Evolutionary conservation across 768 basidiomycete species (phyloP), one percentile per base, ranked within the genome.

Genomic region (Auricularia sp.): DNA sequence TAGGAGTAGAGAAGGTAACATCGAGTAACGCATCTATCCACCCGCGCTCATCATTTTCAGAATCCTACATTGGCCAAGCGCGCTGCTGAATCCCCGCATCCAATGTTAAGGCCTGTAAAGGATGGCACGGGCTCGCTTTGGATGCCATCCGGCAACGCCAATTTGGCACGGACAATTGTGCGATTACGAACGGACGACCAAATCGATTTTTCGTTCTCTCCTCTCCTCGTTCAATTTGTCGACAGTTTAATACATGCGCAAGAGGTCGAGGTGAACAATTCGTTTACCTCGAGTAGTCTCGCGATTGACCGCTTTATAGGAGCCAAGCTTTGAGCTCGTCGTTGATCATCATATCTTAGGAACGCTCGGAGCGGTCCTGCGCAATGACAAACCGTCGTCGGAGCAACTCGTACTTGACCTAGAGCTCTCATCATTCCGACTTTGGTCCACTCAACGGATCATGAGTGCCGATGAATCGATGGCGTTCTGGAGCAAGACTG

Each of bases 401-500:
- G 66, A 35, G 71, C 72, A 3, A 66, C 77, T 36, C 11, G 34
- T 59, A 1, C 69, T 86, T 36, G 81, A 86, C 63, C 64, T 81
- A 35, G 68, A 70, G 5, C 51, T 87, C 18, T 75, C 79, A 11
- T 76, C 74, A 3, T 66, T 77, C 8, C 75, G 71, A 43, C 56
- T 83, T n/a, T 77, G 74, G 64, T 67, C 81, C 21, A 66, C 83
- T 44, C 87, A 86, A 54, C 81, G 81, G 63, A 72, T 84, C 47
- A 69, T 76, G 44, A 70, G 78, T 61, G 67, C 70, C 10, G 75
- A 77, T 34, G 76, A 71, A 29, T 14, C 56, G 8, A 8, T 23
- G 5, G 21, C 56, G 33, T 35, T 29, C 10, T 34, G 16, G 36
- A 39, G 60, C 29, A 60, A 34, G 23, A 36, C 23, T 7, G 5